Conservation (phyloP, 2,329 filamentous ascomycete genomes). For the Alternaria gaisen region DNA sequence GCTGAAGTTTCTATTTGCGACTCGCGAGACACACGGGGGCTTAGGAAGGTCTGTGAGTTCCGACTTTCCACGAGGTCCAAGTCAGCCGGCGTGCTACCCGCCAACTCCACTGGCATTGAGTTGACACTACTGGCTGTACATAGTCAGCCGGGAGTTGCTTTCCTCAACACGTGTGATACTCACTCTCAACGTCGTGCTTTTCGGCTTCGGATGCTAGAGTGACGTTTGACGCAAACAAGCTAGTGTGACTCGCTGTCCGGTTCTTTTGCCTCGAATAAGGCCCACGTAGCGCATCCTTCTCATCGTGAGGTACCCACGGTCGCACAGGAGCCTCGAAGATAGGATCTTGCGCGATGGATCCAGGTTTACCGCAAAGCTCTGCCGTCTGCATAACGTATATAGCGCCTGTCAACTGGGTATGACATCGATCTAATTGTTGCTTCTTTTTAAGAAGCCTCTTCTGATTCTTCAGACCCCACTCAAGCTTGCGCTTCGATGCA, state of each 20-base stretch:
- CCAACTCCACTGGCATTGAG: slow-evolving; percentile 34
- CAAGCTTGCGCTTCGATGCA: slow-evolving; percentile 38
- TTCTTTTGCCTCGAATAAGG: slow-evolving; percentile 38
- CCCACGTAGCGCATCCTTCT: slow-evolving; percentile 24
- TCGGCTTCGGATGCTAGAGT: slow-evolving; percentile 26
- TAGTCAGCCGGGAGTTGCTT: slow-evolving; percentile 10
- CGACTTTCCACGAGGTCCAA: slow-evolving; percentile 19
- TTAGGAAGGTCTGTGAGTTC: slow-evolving; percentile 20
- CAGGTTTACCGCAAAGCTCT: slow-evolving; percentile 30
- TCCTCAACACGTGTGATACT: neutral
- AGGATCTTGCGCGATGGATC: slow-evolving; percentile 20
- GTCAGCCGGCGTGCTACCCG: slow-evolving; percentile 41
- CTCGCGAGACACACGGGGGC: slow-evolving; percentile 3
- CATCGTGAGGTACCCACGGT: slow-evolving; percentile 30
- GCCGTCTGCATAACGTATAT: slow-evolving; percentile 40
- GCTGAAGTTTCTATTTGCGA: neutral
- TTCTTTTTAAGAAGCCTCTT: slow-evolving; percentile 33
- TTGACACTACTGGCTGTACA: slow-evolving; percentile 24
- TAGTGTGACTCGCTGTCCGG: slow-evolving; percentile 28
- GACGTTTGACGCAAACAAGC: slow-evolving; percentile 33
- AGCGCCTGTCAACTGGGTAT: slow-evolving; percentile 37
- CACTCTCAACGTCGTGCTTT: slow-evolving; percentile 26
- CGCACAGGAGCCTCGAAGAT: slow-evolving; percentile 32
- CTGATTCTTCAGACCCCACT: slow-evolving; percentile 42
- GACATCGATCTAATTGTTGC: slow-evolving; percentile 33